Base-by-base conservation (phyloP, 2,329 filamentous ascomycete species). In the Trichoderma atrobrunneum region DNA sequence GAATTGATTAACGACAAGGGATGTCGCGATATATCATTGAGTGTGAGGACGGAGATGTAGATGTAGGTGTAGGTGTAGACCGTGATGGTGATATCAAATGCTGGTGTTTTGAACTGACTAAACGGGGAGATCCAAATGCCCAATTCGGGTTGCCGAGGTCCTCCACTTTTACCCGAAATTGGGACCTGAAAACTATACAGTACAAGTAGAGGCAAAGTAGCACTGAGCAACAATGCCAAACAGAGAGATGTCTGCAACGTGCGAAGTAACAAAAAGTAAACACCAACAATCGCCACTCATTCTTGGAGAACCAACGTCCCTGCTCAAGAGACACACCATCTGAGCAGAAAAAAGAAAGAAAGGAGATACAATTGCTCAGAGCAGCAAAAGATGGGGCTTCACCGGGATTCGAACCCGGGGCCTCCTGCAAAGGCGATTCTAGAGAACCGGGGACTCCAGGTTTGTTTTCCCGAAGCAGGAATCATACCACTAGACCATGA, bases 391-490 rank as follows among this genome's bases (percentile, higher is more conserved):
- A 61, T 60, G 48, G 74, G 73, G 74, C 64, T 73, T 73, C 66
- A 71, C 72, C 71, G 71, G 68, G 72, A 73, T 74, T 75, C 70
- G 73, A 75, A 75, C 74, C 73, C 74, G 74, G 73, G 73, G 70
- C 74, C 73, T 74, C 74, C 72, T 74, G 59, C 71, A 75, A 73
- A 69, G 73, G 73, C 67, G 73, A 74, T 73, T 75, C 68, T 72
- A 48, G 43, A 66, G 70, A 74, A 74, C 32, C 72, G 70, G 72
- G 74, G 73, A 70, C 39, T 71, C 28, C 71, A 57, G 62, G 67
- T 62, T 70, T 70, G 24, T 43, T 71, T 59, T 71, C 69, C 69
- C 62, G 61, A 66, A 71, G 69, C 61, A 71, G 69, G 62, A 71
- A 66, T 71, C 69, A 66, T 66, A 71, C 62, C 69, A 66, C 61